Base-by-base conservation (phyloP, 192 early-diverging fungal species). In the Coemansia sp. region DNA sequence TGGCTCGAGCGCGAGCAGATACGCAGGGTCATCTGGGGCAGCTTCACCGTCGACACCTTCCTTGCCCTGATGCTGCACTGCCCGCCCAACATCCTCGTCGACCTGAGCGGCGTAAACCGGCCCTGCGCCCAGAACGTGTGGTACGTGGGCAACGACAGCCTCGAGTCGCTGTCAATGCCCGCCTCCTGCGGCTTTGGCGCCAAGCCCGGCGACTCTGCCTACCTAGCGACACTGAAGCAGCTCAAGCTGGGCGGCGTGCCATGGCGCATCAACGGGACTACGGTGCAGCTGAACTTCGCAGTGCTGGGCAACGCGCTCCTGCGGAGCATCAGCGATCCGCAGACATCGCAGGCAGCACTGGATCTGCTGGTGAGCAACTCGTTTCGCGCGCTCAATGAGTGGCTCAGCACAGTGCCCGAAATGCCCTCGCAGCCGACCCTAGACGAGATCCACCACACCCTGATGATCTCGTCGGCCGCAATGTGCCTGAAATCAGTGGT, bases 1-100 rank as follows among this genome's bases (percentile, higher is more conserved):
- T 79, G 77, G 77, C 61, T 79, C 20, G 77, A 79, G 57, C 77
- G 77, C 68, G 77, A 79, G 68, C 70, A 79, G 60, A 66, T 74
- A 5, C 67, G 77, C 18, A 63, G 77, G 0, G 45, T 79, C 0
- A 66, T 74, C 18, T 79, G 77, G 77, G 71, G 68, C 61, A 57
- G 67, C 59, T 79, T 79, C 51, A 65, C 77, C 6, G 42, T 74
- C 16, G 77, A 79, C 58, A 79, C 77, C 39, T 79, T 74, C 13
- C 61, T 79, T 9, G 56, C 77, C 35, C 60, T 79, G 62, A 74
- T 79, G 71, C 67, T 62, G 62, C 77, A 79, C 68, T 60, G 62
- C 24, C 38, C 71, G 58, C 77, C 77, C 4, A 58, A 65, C 51
- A 65, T 79, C 7, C 23, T 74, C 24, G 68, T 79, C 9, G 77